Evolutionary conservation across 2,329 filamentous ascomycete species (phyloP).

Genomic region (Thielaviopsis musarum): DNA sequence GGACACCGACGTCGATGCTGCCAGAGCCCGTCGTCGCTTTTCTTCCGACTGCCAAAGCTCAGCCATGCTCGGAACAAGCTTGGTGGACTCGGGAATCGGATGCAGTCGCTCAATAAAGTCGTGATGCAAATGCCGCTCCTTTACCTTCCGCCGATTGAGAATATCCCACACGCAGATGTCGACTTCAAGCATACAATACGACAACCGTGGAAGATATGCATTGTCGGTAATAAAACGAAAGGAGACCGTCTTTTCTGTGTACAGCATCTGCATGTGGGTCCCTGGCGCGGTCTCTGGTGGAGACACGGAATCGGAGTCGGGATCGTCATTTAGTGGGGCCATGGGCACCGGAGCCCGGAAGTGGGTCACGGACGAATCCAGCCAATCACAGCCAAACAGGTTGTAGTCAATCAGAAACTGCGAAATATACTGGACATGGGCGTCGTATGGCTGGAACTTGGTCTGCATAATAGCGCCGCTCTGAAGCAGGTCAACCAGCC

Average conservation of each 20-base stretch:
- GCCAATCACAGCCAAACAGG: slow-evolving; percentile 62
- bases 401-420: slow-evolving; percentile 99
- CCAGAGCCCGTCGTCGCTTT: slow-evolving; percentile 45
- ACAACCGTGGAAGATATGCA: slow-evolving; percentile 55
- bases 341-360: slow-evolving; percentile 57
- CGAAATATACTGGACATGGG: slow-evolving; percentile 76
- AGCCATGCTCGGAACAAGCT: slow-evolving; percentile 86
- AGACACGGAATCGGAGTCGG: slow-evolving; percentile 42
- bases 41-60: slow-evolving; percentile 86
- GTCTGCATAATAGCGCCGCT: slow-evolving; percentile 77
- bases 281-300: slow-evolving; percentile 50
- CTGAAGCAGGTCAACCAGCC: slow-evolving; percentile 69
- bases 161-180: slow-evolving; percentile 85
- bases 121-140: slow-evolving; percentile 66
- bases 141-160: slow-evolving; percentile 59
- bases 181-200: slow-evolving; percentile 77
- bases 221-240: slow-evolving; percentile 31
- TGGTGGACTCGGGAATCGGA: slow-evolving; percentile 49
- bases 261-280: slow-evolving; percentile 58
- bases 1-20: slow-evolving; percentile 25
- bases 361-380: slow-evolving; percentile 54
- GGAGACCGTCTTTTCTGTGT: slow-evolving; percentile 21
- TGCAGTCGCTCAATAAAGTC: slow-evolving; percentile 61
- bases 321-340: slow-evolving; percentile 21
- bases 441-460: slow-evolving; percentile 81